Conservation (phyloP, 2,329 filamentous ascomycete genomes). For the Cordyceps militaris region DNA sequence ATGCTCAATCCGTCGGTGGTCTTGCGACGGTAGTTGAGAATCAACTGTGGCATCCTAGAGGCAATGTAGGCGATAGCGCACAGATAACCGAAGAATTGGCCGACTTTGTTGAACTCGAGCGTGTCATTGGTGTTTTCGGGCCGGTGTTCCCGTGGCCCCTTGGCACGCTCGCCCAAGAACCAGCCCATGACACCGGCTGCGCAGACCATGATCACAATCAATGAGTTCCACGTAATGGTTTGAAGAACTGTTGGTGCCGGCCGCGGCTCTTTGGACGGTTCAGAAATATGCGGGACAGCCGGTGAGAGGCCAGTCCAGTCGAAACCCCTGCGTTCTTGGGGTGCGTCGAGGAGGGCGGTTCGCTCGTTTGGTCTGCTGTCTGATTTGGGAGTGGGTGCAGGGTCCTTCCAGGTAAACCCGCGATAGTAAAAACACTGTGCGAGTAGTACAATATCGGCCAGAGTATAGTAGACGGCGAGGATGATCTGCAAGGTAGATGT, state of each 20-base stretch:
- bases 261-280: slow-evolving; percentile 36
- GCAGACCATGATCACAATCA: slow-evolving; percentile 74
- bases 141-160: slow-evolving; percentile 32
- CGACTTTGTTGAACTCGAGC: slow-evolving; percentile 65
- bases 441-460: slow-evolving; percentile 83
- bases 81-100: slow-evolving; percentile 89
- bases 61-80: slow-evolving; percentile 86
- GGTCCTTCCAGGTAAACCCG: slow-evolving; percentile 63
- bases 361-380: slow-evolving; percentile 41
- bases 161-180: slow-evolving; percentile 52
- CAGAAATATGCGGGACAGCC: slow-evolving; percentile 65
- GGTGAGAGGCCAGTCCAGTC: slow-evolving; percentile 66
- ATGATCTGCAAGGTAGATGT: slow-evolving; percentile 51
- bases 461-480: slow-evolving; percentile 87
- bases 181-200: slow-evolving; percentile 78
- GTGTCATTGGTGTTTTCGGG: slow-evolving; percentile 36
- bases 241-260: slow-evolving; percentile 47
- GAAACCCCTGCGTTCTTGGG: slow-evolving; percentile 42
- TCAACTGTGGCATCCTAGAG: slow-evolving; percentile 79
- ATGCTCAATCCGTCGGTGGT: slow-evolving; percentile 89
- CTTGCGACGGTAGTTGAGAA: slow-evolving; percentile 88
- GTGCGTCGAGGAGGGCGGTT: slow-evolving; percentile 41
- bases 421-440: slow-evolving; percentile 93
- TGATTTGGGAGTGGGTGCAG: slow-evolving; percentile 36
- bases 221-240: slow-evolving; percentile 62